A percentile compares a stretch with the other conserved stretches of the same genome.
These are phyloP conservation scores for Mycena galericulata DNA, from an alignment of 768 basidiomycete genomes.

Conservation along the genomic window DNA sequence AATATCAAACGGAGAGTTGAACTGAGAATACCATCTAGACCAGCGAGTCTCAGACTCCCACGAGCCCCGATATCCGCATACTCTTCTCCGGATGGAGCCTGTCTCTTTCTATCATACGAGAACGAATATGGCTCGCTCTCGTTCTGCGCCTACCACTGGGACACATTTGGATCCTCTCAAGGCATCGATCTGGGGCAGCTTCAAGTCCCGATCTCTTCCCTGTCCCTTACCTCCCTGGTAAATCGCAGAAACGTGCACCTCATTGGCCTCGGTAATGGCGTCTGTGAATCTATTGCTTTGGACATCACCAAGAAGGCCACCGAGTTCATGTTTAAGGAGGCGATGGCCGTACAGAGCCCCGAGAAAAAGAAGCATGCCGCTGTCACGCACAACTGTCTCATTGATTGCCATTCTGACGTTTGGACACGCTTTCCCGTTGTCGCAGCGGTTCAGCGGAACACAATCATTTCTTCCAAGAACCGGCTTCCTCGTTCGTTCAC, in stretches of 20 bases:
- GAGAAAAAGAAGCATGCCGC: slow-evolving; percentile 23
- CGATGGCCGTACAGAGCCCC: slow-evolving; percentile 41
- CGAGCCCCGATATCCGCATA: slow-evolving; percentile 47
- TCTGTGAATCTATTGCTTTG: slow-evolving; percentile 56
- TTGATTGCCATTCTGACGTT: slow-evolving; percentile 66
- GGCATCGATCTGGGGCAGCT: slow-evolving; percentile 54
- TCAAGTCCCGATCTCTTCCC: slow-evolving; percentile 33
- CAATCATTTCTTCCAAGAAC: slow-evolving; percentile 49
- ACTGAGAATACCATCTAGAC: slow-evolving; percentile 44
- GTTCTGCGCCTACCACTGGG: slow-evolving; percentile 64
- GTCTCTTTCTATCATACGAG: slow-evolving; percentile 52
- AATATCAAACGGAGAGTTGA: not conserved
- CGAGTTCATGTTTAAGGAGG: slow-evolving; percentile 65
- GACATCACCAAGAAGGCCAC: slow-evolving; percentile 66
- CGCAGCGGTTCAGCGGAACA: slow-evolving; percentile 61
- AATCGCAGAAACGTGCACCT: slow-evolving; percentile 55
- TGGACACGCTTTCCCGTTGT: slow-evolving; percentile 72
- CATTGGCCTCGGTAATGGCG: slow-evolving; percentile 41
- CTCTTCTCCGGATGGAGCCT: slow-evolving; percentile 67
- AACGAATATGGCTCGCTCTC: slow-evolving; percentile 27
- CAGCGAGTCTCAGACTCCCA: slow-evolving; percentile 55
- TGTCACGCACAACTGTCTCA: slow-evolving; percentile 58
- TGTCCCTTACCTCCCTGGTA: slow-evolving; percentile 55
- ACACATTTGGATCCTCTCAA: slow-evolving; percentile 61
- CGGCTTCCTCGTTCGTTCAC: slow-evolving; percentile 49